Percentiles rank a stretch among this genome's conserved stretches.
phyloP scores from a whole-genome alignment of 208 protist species.

The Angomonas ambiguus region DNA sequence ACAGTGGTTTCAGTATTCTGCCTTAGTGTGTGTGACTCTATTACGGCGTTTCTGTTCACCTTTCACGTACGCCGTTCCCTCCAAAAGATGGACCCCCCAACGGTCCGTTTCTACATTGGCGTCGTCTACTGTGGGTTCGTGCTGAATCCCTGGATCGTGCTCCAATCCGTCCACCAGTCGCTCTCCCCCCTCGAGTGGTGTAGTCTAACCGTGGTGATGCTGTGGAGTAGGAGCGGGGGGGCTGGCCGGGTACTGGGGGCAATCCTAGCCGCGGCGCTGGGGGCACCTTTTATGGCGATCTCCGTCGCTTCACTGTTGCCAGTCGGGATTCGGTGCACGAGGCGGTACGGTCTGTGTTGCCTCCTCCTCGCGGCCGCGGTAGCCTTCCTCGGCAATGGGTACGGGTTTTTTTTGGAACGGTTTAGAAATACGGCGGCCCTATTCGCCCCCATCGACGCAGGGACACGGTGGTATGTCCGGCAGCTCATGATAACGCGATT shows the following conservation, averaged over 20 bases:
- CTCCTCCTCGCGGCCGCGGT: conserved; percentile 14
- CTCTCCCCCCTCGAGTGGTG: conserved; percentile 54
- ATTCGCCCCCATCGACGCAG: conserved; percentile 66
- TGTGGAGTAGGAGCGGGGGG: conserved; percentile 25
- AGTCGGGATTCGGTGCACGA: conserved; percentile 19
- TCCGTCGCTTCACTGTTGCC: conserved; percentile 48
- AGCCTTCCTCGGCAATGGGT: neutral
- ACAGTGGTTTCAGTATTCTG: conserved; percentile 27
- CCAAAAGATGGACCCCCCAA: neutral
- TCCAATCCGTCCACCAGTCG: conserved; percentile 44
- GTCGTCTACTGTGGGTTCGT: conserved; percentile 64
- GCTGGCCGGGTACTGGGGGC: neutral
- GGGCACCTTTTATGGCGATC: conserved; percentile 50
- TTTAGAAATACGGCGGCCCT: conserved; percentile 27
- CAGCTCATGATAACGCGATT: conserved; percentile 61
- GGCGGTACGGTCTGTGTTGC: conserved; percentile 1
- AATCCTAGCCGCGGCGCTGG: conserved; percentile 28
- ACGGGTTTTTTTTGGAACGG: neutral
- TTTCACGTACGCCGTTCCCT: neutral
- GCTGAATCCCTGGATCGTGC: conserved; percentile 51
- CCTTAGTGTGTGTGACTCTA: conserved; percentile 54
- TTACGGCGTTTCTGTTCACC: conserved; percentile 45
- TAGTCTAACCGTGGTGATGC: conserved; percentile 35
- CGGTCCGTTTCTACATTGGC: neutral
- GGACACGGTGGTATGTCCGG: conserved; percentile 73